These are phyloP conservation scores for Pezicula radicicola DNA, from an alignment of 2,329 filamentous ascomycete genomes.

Conservation along the genomic window DNA sequence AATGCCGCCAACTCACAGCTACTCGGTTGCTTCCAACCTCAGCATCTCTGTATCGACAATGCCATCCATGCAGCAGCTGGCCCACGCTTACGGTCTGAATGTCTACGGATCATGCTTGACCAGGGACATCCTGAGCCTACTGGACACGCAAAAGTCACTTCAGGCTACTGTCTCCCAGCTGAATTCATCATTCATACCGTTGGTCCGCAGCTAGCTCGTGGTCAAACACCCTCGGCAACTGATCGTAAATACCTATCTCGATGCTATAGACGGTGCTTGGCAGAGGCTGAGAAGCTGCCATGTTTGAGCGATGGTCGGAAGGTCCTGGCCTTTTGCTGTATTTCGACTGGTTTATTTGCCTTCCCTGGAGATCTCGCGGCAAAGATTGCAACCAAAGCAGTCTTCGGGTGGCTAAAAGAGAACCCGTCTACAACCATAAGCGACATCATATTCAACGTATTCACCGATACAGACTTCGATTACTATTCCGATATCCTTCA, in stretches of 20 bases:
- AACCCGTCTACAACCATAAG: constrained; percentile 24
- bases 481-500: constrained; percentile 17
- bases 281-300: constrained; percentile 24
- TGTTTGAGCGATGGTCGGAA: constrained; percentile 21
- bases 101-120: constrained; percentile 21
- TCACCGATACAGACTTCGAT: constrained; percentile 24
- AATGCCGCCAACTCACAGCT: constrained; percentile 33
- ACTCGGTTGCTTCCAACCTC: constrained; percentile 32
- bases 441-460: constrained; percentile 31
- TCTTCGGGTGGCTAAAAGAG: constrained; percentile 24
- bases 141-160: constrained; percentile 26
- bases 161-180: constrained; percentile 26
- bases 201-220: constrained; percentile 28
- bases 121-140: constrained; percentile 21
- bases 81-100: constrained; percentile 29
- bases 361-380: constrained; percentile 28
- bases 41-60: constrained; percentile 33
- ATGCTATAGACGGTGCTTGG: constrained; percentile 29
- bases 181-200: constrained; percentile 31
- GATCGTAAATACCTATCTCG: constrained; percentile 22
- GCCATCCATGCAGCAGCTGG: constrained; percentile 31
- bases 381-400: constrained; percentile 24
- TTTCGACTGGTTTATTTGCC: constrained; percentile 33
- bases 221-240: constrained; percentile 14
- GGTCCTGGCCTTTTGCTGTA: constrained; percentile 29